A percentile compares a stretch with the other conserved stretches of the same genome.
Evolutionary conservation across 1,284 basidiomycete genomes (phyloP).

Genomic region (Pyrrhoderma noxium): DNA sequence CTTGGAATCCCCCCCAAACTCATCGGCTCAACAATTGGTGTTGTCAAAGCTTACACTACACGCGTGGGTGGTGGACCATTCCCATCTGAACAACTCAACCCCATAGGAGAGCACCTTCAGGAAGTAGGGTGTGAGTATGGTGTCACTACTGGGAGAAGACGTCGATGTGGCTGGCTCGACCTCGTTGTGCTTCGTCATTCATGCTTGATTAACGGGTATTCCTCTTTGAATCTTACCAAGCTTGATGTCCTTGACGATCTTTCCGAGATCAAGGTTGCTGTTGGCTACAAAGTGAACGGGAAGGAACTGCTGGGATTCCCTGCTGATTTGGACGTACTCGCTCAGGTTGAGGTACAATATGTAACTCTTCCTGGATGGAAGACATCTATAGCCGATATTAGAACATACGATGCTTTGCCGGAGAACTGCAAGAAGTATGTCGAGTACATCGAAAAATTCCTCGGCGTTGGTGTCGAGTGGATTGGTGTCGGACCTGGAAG

Average conservation of each 20-base stretch:
- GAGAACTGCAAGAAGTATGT: conserved; percentile 85
- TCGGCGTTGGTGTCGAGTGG: conserved; percentile 82
- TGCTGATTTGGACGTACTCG: conserved; percentile 81
- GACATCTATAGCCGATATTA: conserved; percentile 62
- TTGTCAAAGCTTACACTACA: conserved; percentile 97
- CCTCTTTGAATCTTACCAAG: conserved; percentile 91
- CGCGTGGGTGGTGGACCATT: conserved; percentile 97
- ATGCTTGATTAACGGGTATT: conserved; percentile 93
- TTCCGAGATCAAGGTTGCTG: conserved; percentile 83
- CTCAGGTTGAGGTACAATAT: conserved; percentile 83
- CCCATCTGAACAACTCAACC: conserved; percentile 91
- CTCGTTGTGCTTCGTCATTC: conserved; percentile 93
- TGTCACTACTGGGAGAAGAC: conserved; percentile 83
- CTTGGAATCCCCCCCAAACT: conserved; percentile 88
- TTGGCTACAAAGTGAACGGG: conserved; percentile 76
- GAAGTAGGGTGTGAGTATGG: conserved; percentile 93
- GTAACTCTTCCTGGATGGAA: conserved; percentile 93
- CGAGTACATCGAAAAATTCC: conserved; percentile 78
- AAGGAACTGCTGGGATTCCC: conserved; percentile 84
- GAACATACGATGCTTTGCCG: conserved; percentile 75
- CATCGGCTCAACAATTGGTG: conserved; percentile 84
- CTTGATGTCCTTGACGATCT: conserved; percentile 88
- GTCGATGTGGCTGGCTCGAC: conserved; percentile 97
- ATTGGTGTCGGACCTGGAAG: conserved; percentile 86
- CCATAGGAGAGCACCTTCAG: conserved; percentile 82